Base-by-base conservation (phyloP, 2,329 filamentous ascomycete species). In the Fusarium luffae region DNA sequence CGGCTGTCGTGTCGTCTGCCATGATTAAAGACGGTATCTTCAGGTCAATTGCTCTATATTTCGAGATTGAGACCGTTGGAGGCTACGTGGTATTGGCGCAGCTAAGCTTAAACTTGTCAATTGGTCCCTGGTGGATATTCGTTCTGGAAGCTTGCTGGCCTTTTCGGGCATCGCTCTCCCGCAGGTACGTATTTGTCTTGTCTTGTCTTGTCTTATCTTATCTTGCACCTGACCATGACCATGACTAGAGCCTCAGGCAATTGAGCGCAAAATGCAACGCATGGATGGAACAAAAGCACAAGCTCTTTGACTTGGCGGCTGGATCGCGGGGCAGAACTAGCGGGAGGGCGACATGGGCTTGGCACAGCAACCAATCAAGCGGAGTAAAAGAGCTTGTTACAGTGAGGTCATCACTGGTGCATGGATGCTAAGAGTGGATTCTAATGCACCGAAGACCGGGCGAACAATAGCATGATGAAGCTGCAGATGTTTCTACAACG, bases 61-160 rank as follows among this genome's bases (percentile, higher is more conserved):
- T 34, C 28, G n/a, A 32, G 44, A 41, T 46, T 54, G 43, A 41
- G 44, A 13, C 57, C 30, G 59, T 68, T 59, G 37, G 30, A 57
- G 25, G 51, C 34, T 48, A 51, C 54, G 54, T 42, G 66, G 59
- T 54, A 55, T 50, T 52, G 41, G 32, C 41, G 46, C 47, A 61
- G 16, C 25, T 37, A 19, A 56, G 55, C 54, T 59, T 56, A 50
- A 57, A 44, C 21, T 42, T 42, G 51, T 43, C 63, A 62, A 56
- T 47, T 56, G 44, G 27, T 18, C 44, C 27, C 49, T 57, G 58
- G 52, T 66, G 60, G 63, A 47, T 63, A 37, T 37, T 37, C 46
- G 60, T 72, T 73, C 73, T 74, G 59, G 73, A 74, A 75, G 73
- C 70, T 70, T 70, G 67, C 48, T 75, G 73, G 72, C 73, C 73